These are phyloP conservation scores for Chalaropsis ovoidea DNA, from an alignment of 2,329 filamentous ascomycete genomes.

Conservation along the genomic window DNA sequence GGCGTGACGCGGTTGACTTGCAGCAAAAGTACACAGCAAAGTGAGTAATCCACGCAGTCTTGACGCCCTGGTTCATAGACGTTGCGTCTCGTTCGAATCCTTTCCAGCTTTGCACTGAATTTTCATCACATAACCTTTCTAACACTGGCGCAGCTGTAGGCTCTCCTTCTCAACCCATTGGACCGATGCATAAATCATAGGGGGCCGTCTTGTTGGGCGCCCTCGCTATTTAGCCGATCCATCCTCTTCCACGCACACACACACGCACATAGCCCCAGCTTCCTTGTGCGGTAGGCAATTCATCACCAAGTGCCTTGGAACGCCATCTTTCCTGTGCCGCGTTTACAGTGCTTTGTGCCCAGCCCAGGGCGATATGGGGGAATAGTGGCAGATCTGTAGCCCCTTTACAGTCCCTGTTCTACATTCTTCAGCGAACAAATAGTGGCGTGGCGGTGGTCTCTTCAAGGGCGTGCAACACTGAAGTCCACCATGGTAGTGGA, in stretches of 20 bases:
- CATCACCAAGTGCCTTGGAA: not conserved
- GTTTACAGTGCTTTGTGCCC: not conserved
- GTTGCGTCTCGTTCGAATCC: not conserved
- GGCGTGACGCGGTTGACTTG: not conserved
- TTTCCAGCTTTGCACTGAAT: not conserved
- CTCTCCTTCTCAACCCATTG: not conserved
- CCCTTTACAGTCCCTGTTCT: not conserved
- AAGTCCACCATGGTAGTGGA: not conserved
- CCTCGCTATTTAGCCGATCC: not conserved
- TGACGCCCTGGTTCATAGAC: constrained; percentile 1
- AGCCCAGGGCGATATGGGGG: not conserved
- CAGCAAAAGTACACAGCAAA: too few species aligned
- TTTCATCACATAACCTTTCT: not conserved
- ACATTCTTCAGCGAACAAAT: not conserved
- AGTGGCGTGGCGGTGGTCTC: not conserved
- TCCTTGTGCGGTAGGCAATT: too few species aligned
- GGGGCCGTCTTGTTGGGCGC: not conserved
- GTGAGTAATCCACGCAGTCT: not conserved
- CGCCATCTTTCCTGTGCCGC: not conserved
- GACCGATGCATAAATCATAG: not conserved
- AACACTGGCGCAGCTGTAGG: not conserved
- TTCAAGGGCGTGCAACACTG: not conserved
- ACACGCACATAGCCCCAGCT: not conserved
- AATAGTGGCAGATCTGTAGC: not conserved
- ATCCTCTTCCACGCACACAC: too few species aligned